These are phyloP conservation scores for Petunia secreta DNA, from an alignment of 257 asterid genomes.

Conservation along the genomic window DNA sequence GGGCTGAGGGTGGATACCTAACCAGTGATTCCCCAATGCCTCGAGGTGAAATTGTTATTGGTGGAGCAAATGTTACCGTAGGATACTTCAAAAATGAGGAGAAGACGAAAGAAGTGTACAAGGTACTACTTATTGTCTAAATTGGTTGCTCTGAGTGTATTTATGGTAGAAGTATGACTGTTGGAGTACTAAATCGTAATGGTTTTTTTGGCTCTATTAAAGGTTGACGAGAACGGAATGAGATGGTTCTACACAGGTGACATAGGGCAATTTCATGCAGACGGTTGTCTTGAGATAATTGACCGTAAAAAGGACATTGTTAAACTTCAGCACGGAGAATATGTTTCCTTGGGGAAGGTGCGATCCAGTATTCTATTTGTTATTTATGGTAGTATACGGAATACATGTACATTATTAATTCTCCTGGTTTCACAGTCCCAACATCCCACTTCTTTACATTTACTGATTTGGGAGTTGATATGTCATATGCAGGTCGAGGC, in stretches of 20 bases:
- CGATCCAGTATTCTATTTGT: not conserved
- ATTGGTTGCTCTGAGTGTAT: slow-evolving; percentile 18
- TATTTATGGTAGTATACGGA: not conserved
- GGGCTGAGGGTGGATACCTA: slow-evolving; percentile 94
- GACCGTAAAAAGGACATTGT: slow-evolving; percentile 97
- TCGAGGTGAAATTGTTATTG: slow-evolving; percentile 90
- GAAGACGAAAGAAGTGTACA: slow-evolving; percentile 85
- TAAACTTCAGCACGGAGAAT: slow-evolving; percentile 97
- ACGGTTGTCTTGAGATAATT: slow-evolving; percentile 95
- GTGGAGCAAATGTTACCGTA: slow-evolving; percentile 92
- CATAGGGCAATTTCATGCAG: slow-evolving; percentile 79
- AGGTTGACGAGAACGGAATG: slow-evolving; percentile 88
- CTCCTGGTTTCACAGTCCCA: not conserved
- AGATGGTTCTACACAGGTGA: slow-evolving; percentile 97
- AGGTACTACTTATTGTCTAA: slow-evolving; percentile 49
- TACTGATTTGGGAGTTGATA: slow-evolving; percentile 25
- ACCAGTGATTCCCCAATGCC: slow-evolving; percentile 81
- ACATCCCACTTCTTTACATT: not conserved
- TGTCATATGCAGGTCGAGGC: slow-evolving; percentile 79
- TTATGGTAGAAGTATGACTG: not conserved
- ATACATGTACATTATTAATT: not conserved
- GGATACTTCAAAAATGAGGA: slow-evolving; percentile 94
- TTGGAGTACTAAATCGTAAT: not conserved
- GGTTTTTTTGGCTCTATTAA: slow-evolving; percentile 25
- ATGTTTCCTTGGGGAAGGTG: slow-evolving; percentile 97